phyloP scores from a whole-genome alignment of 768 basidiomycete genomes.

The Hypholoma sublateritium region DNA sequence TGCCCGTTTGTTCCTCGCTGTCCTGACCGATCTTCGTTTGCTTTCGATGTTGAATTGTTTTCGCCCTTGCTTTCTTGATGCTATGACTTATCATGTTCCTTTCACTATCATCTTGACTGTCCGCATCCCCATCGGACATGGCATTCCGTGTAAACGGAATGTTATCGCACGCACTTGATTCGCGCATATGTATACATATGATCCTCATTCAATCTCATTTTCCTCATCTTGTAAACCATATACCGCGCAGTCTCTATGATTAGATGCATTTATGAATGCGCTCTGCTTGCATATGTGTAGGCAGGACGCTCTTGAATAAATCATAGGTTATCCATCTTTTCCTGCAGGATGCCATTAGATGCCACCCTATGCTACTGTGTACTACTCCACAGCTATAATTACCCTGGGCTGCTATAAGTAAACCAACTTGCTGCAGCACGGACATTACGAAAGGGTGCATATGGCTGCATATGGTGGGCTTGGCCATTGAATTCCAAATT shows the following conservation, averaged over 20 bases:
- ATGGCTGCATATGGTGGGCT: too few species aligned
- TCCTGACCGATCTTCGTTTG: slow-evolving; percentile 1
- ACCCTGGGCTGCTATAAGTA: too few species aligned
- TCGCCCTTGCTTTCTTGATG: slow-evolving; percentile 8
- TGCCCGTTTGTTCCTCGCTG: background rate
- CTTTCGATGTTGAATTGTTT: slow-evolving; percentile 7
- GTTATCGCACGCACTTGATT: background rate
- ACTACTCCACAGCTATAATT: too few species aligned
- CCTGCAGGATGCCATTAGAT: too few species aligned
- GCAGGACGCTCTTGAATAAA: too few species aligned
- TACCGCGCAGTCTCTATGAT: background rate
- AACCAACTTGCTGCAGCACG: too few species aligned
- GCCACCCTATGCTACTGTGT: too few species aligned
- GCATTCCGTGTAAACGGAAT: background rate
- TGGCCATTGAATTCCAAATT: too few species aligned
- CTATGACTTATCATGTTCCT: slow-evolving; percentile 3
- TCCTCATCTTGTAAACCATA: slow-evolving; percentile 6
- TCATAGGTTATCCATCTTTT: too few species aligned
- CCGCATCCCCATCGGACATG: background rate
- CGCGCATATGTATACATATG: slow-evolving; percentile 6
- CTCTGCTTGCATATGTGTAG: too few species aligned
- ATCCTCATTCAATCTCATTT: background rate
- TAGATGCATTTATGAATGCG: background rate
- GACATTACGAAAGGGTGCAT: too few species aligned
- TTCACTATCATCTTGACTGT: background rate